These are phyloP conservation scores for Microthyrium microscopicum DNA, from an alignment of 2,329 filamentous ascomycete species.

Conservation along the genomic window DNA sequence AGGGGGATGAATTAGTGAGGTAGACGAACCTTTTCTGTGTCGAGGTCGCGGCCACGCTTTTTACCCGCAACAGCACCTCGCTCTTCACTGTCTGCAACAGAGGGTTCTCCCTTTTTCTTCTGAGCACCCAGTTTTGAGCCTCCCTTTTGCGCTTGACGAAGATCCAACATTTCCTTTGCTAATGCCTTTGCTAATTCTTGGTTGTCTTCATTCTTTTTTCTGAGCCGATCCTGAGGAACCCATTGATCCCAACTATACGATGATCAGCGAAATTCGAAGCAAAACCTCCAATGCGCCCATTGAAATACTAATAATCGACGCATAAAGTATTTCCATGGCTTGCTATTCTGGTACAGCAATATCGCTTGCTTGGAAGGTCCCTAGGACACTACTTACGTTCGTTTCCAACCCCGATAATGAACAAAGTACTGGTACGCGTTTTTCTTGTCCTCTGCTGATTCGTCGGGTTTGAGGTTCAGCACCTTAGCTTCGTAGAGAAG, in stretches of 20 bases:
- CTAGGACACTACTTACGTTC: conserved; percentile 47
- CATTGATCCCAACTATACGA: conserved; percentile 90
- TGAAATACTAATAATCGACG: background rate
- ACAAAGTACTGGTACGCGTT: conserved; percentile 76
- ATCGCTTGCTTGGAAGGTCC: background rate
- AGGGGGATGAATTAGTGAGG: no score
- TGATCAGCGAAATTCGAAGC: no score
- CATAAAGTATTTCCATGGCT: background rate
- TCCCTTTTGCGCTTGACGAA: conserved; percentile 31
- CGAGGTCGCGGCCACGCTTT: conserved; percentile 61
- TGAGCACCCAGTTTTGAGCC: conserved; percentile 11
- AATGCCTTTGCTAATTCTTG: conserved; percentile 69
- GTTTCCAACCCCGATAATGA: conserved; percentile 99
- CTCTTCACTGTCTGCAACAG: conserved; percentile 62
- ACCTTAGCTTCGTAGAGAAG: conserved; percentile 97
- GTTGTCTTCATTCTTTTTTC: conserved; percentile 91
- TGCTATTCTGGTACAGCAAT: background rate
- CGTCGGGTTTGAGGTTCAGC: conserved; percentile 49
- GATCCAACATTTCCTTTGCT: conserved; percentile 48
- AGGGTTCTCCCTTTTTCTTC: conserved; percentile 42
- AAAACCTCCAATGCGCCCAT: no score
- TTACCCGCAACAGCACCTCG: conserved; percentile 46
- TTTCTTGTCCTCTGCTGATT: conserved; percentile 48
- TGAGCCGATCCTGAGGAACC: conserved; percentile 83
- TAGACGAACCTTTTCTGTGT: conserved; percentile 53